Conservation (phyloP, 495 filamentous ascomycete genomes). For the Neurospora sp. region DNA sequence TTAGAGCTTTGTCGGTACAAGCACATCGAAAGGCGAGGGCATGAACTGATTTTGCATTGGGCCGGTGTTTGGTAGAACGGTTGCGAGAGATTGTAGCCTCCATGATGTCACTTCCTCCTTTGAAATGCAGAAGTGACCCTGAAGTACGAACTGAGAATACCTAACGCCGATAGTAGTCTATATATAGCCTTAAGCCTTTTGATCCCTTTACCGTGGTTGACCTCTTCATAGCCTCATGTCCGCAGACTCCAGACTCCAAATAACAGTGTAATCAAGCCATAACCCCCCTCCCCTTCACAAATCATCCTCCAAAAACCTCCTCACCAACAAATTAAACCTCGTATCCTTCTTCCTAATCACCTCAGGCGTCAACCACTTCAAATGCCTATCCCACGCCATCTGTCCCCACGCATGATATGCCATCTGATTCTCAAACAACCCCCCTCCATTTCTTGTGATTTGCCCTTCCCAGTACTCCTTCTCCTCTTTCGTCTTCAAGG, state of each 20-base stretch:
- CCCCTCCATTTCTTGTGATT: conserved; percentile 29
- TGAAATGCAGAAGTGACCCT: too few relatives aligned
- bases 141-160: too few relatives aligned
- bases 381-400: conserved; percentile 33
- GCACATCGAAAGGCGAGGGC: background rate
- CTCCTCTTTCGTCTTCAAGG: conserved; percentile 21
- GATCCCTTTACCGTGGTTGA: background rate
- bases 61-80: background rate
- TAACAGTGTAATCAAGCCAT: background rate
- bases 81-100: background rate
- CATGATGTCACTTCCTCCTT: background rate
- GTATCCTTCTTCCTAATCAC: conserved; percentile 27
- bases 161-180: background rate
- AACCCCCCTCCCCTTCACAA: conserved; percentile 6
- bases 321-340: conserved; percentile 36
- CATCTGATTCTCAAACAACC: conserved; percentile 33
- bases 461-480: conserved; percentile 22
- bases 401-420: conserved; percentile 41
- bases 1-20: background rate
- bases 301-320: conserved; percentile 35
- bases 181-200: background rate
- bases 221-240: background rate
- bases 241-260: background rate
- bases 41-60: background rate
- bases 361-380: conserved; percentile 29